Percentiles rank a stretch among this genome's conserved stretches.
phyloP scores from a whole-genome alignment of 768 basidiomycete genomes.

The Lentinus tigrinus region DNA sequence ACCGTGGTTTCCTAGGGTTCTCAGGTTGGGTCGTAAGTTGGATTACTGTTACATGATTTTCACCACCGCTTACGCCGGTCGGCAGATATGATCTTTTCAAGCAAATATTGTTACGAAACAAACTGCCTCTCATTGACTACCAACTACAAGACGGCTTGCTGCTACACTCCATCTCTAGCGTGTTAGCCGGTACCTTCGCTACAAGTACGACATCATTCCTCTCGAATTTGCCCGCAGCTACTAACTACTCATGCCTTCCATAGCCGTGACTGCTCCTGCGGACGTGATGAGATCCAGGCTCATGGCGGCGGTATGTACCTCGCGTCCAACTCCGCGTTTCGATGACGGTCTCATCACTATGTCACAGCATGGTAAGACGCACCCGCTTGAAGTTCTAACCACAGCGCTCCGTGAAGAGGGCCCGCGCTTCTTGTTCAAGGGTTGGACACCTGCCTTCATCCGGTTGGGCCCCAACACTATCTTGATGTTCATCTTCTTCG shows the following conservation, averaged over 20 bases:
- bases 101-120: slow-evolving; percentile 47
- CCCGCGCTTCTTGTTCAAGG: slow-evolving; percentile 76
- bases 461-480: slow-evolving; percentile 83
- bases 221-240: not conserved
- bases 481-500: slow-evolving; percentile 82
- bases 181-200: slow-evolving; percentile 70
- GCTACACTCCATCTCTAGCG: slow-evolving; percentile 67
- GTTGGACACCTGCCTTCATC: slow-evolving; percentile 87
- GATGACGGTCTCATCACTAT: slow-evolving; percentile 4
- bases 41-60: not conserved
- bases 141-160: slow-evolving; percentile 64
- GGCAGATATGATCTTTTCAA: slow-evolving; percentile 79
- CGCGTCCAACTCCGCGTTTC: not conserved
- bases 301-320: slow-evolving; percentile 64
- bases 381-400: slow-evolving; percentile 50
- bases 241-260: not conserved
- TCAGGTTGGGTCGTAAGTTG: slow-evolving; percentile 79
- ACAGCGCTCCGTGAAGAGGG: slow-evolving; percentile 73
- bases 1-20: slow-evolving; percentile 49
- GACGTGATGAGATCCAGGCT: slow-evolving; percentile 76
- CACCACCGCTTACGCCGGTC: not conserved
- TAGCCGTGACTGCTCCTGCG: slow-evolving; percentile 77
- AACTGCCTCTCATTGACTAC: slow-evolving; percentile 54
- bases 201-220: slow-evolving; percentile 71
- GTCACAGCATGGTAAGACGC: slow-evolving; percentile 51